These are phyloP conservation scores for Immersiella caudata DNA, from an alignment of 495 filamentous ascomycete species.

Conservation along the genomic window DNA sequence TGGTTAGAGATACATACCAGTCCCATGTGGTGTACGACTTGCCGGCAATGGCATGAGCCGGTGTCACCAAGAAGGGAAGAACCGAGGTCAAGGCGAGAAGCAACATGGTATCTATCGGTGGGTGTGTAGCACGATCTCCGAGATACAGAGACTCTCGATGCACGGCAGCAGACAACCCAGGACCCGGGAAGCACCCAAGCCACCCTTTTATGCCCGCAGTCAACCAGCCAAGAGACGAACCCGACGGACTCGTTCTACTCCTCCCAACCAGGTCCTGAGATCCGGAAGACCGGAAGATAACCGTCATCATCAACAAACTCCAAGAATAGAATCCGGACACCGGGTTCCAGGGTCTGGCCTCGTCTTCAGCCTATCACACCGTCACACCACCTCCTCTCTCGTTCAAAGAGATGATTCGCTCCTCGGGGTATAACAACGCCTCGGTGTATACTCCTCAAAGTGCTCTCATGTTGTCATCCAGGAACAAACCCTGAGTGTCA, in stretches of 20 bases:
- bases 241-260: too few relatives aligned
- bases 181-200: too few relatives aligned
- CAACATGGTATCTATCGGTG: neutral
- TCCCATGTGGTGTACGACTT: slow-evolving; percentile 23
- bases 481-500: neutral
- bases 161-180: too few relatives aligned
- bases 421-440: neutral
- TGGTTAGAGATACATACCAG: slow-evolving; percentile 8
- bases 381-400: neutral
- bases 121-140: neutral
- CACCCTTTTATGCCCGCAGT: too few relatives aligned
- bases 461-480: neutral
- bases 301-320: neutral
- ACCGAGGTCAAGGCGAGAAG: neutral
- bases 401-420: neutral
- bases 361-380: neutral
- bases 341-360: neutral
- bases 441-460: neutral
- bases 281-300: neutral
- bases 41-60: slow-evolving; percentile 12
- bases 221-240: too few relatives aligned
- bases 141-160: too few relatives aligned
- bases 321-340: neutral
- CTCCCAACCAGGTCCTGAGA: too few relatives aligned
- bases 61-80: neutral